Conservation (phyloP, 495 filamentous ascomycete species). For the Aspergillus sparsus region DNA sequence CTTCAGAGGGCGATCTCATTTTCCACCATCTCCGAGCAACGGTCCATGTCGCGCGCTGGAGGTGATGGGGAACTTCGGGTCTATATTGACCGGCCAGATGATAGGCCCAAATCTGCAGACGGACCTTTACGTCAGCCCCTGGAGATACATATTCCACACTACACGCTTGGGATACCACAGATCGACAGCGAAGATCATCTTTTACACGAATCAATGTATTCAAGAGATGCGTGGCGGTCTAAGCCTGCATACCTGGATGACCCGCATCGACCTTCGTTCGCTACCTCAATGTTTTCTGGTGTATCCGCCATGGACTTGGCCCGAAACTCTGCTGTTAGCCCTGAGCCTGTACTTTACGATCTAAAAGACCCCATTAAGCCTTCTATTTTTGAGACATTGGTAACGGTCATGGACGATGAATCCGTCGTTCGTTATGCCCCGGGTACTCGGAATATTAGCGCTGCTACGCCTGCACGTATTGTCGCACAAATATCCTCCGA, state of each 20-base stretch:
- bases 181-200: slow-evolving; percentile 81
- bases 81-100: slow-evolving; percentile 75
- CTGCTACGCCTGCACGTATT: slow-evolving; percentile 87
- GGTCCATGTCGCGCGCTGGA: slow-evolving; percentile 34
- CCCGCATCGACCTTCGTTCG: slow-evolving; percentile 38
- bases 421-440: slow-evolving; percentile 82
- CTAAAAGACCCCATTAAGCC: slow-evolving; percentile 51
- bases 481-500: slow-evolving; percentile 98
- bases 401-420: slow-evolving; percentile 70
- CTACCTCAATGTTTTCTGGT: slow-evolving; percentile 50
- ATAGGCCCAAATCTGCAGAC: slow-evolving; percentile 69
- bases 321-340: slow-evolving; percentile 31
- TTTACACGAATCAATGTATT: slow-evolving; percentile 72
- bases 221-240: slow-evolving; percentile 33
- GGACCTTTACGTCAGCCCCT: slow-evolving; percentile 59
- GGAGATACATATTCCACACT: slow-evolving; percentile 82
- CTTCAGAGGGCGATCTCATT: slow-evolving; percentile 63
- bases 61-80: slow-evolving; percentile 70
- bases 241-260: slow-evolving; percentile 30
- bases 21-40: slow-evolving; percentile 60
- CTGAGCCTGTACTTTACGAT: slow-evolving; percentile 46
- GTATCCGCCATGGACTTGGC: slow-evolving; percentile 44
- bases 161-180: slow-evolving; percentile 78
- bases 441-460: slow-evolving; percentile 71
- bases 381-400: slow-evolving; percentile 76